Conservation (phyloP, 108 stramenopile genomes). For the Conticribra guillardii region DNA sequence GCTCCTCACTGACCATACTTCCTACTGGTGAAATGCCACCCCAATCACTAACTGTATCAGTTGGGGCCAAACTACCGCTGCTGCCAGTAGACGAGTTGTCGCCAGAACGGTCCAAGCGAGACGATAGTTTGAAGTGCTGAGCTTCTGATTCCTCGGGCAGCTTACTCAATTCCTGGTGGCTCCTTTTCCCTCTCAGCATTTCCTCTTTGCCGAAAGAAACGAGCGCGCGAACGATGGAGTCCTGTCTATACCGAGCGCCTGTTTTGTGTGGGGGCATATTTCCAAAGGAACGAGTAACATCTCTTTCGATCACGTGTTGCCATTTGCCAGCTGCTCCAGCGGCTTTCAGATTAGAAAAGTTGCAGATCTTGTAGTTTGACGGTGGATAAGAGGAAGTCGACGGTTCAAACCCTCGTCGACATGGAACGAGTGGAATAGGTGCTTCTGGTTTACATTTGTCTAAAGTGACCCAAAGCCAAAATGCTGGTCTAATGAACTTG, state of each 20-base stretch:
- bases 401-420: conserved; percentile 21
- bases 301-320: conserved; percentile 83
- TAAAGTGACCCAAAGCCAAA: conserved; percentile 86
- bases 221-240: conserved; percentile 86
- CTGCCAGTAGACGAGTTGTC: conserved; percentile 49
- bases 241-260: conserved; percentile 65
- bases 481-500: conserved; percentile 77
- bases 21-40: conserved; percentile 77
- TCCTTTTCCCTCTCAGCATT: conserved; percentile 62
- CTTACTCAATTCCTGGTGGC: conserved; percentile 56
- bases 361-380: conserved; percentile 4
- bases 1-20: conserved; percentile 55
- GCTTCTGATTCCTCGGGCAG: conserved; percentile 62
- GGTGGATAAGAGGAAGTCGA: neutral
- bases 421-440: conserved; percentile 36
- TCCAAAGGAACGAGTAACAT: conserved; percentile 82
- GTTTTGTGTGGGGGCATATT: conserved; percentile 91
- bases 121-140: conserved; percentile 45
- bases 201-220: conserved; percentile 82
- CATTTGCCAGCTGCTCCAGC: conserved; percentile 70
- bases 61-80: conserved; percentile 59
- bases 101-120: conserved; percentile 27
- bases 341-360: conserved; percentile 52
- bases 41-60: conserved; percentile 90
- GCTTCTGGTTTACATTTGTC: conserved; percentile 59